Evolutionary conservation across 371 early-diverging fungal species (phyloP).

Genomic region (Mortierella sp.): DNA sequence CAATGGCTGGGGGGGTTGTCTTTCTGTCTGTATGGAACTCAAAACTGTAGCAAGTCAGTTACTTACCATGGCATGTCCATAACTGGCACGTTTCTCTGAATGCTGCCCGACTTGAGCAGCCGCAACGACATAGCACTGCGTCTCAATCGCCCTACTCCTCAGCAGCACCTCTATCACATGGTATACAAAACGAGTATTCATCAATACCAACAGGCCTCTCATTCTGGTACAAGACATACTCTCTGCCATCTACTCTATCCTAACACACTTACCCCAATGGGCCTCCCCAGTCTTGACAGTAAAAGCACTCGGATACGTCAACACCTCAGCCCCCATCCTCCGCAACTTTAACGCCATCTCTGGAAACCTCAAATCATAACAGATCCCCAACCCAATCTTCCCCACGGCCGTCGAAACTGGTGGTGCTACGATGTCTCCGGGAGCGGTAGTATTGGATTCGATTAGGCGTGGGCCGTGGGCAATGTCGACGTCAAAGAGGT

Average conservation of each 20-base stretch:
- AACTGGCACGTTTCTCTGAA: conserved; percentile 78
- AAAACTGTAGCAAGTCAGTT: neutral
- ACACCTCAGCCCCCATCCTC: conserved; percentile 75
- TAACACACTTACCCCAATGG: conserved; percentile 77
- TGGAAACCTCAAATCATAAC: conserved; percentile 90
- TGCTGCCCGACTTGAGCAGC: conserved; percentile 87
- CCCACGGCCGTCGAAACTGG: conserved; percentile 82
- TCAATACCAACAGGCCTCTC: neutral
- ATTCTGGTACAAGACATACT: too few relatives aligned
- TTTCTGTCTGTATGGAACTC: too few relatives aligned
- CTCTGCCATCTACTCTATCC: neutral
- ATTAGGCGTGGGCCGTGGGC: conserved; percentile 69
- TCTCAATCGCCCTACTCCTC: conserved; percentile 90
- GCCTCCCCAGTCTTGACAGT: conserved; percentile 86
- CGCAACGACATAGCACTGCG: conserved; percentile 84
- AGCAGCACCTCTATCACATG: conserved; percentile 71
- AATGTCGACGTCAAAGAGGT: conserved; percentile 85
- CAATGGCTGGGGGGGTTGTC: too few relatives aligned
- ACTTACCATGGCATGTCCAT: conserved; percentile 85
- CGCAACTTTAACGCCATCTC: conserved; percentile 75
- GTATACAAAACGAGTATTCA: neutral
- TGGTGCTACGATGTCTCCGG: conserved; percentile 65
- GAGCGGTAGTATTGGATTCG: conserved; percentile 74
- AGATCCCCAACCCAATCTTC: conserved; percentile 76
- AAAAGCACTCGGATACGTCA: conserved; percentile 91